Evolutionary conservation across 2,329 filamentous ascomycete species (phyloP).

Genomic region (Thelonectria rubi): DNA sequence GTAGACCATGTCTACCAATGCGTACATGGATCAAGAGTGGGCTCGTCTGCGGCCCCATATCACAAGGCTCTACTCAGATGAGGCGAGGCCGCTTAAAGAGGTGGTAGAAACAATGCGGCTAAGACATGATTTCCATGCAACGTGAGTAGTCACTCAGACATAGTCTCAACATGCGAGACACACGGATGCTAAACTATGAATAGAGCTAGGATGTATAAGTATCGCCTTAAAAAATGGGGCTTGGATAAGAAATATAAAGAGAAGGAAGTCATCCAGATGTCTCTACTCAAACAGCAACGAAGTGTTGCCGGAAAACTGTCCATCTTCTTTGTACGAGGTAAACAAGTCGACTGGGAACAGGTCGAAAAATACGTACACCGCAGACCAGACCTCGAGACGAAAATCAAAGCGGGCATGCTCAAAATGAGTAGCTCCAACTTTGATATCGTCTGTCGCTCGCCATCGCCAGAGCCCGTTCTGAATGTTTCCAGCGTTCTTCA

Average conservation of each 20-base stretch:
- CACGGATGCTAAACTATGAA: neutral
- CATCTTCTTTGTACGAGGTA: neutral
- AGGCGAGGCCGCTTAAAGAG: neutral
- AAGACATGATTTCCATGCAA: slow-evolving; percentile 1
- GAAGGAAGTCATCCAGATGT: slow-evolving; percentile 5
- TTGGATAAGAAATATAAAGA: slow-evolving; percentile 7
- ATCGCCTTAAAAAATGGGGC: slow-evolving; percentile 3
- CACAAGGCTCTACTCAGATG: slow-evolving; percentile 1
- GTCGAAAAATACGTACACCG: slow-evolving; percentile 3
- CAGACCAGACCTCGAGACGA: slow-evolving; percentile 1
- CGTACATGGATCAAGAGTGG: slow-evolving; percentile 1
- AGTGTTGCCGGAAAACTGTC: neutral
- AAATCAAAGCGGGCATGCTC: slow-evolving; percentile 7
- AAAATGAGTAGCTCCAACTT: neutral
- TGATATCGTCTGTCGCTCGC: neutral
- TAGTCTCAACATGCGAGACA: neutral
- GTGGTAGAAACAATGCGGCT: neutral
- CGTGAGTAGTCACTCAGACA: neutral
- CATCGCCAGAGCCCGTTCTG: neutral
- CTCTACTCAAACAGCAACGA: slow-evolving; percentile 3
- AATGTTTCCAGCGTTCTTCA: slow-evolving; percentile 1
- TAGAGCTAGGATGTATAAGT: slow-evolving; percentile 2
- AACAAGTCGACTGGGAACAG: neutral
- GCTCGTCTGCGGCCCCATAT: neutral
- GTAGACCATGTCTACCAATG: too few relatives aligned